Evolutionary conservation across 2,329 filamentous ascomycete genomes (phyloP).

Genomic region (Fusarium sp.): DNA sequence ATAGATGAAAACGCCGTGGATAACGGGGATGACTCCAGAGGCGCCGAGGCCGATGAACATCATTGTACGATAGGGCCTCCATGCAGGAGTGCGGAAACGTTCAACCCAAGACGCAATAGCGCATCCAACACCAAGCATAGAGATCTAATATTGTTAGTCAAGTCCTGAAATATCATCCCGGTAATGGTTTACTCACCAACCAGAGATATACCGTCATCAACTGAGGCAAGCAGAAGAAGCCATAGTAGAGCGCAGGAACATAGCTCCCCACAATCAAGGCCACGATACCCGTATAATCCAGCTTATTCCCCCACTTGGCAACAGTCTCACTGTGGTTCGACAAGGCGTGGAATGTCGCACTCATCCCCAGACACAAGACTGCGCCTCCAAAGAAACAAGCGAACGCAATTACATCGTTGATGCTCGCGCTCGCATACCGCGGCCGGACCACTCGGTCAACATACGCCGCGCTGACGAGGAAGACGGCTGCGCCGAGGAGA

Average conservation of each 20-base stretch:
- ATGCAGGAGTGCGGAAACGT: conserved; percentile 85
- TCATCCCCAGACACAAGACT: conserved; percentile 82
- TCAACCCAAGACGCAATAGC: conserved; percentile 84
- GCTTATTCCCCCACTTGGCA: conserved; percentile 87
- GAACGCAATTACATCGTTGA: conserved; percentile 80
- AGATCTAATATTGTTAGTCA: conserved; percentile 73
- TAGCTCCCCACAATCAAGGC: conserved; percentile 93
- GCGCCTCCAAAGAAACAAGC: conserved; percentile 85
- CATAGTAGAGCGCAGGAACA: conserved; percentile 90
- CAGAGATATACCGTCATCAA: conserved; percentile 81
- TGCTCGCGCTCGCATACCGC: conserved; percentile 75
- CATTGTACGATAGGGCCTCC: conserved; percentile 86
- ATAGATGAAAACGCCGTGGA: conserved; percentile 81
- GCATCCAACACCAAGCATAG: conserved; percentile 82
- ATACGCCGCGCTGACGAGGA: conserved; percentile 65
- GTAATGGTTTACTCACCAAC: conserved; percentile 69
- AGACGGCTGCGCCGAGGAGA: conserved; percentile 75
- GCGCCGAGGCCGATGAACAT: conserved; percentile 94
- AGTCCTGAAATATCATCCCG: neutral
- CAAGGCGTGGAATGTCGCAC: conserved; percentile 87
- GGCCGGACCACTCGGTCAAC: conserved; percentile 73
- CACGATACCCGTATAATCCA: conserved; percentile 96
- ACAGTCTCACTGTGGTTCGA: conserved; percentile 87
- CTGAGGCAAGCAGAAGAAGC: conserved; percentile 79
- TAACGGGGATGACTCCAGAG: conserved; percentile 85